phyloP scores from a whole-genome alignment of 805 yeast genomes.

The Candida lessepsii region DNA sequence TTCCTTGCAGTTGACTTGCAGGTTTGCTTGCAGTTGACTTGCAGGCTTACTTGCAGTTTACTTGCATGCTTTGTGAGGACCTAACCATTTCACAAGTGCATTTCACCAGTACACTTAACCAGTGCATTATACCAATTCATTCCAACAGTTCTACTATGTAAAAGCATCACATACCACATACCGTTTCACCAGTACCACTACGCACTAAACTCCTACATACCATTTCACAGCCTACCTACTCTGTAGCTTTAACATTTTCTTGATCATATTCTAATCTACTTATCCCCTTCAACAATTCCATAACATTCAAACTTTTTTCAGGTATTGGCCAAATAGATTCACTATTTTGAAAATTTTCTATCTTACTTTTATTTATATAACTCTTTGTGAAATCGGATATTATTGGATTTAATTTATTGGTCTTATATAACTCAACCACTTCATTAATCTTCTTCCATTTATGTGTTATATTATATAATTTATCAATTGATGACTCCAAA shows the following conservation, averaged over 20 bases:
- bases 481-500: conserved; percentile 35
- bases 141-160: no score
- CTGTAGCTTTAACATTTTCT: background rate
- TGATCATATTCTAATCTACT: conserved; percentile 15
- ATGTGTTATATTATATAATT: conserved; percentile 32
- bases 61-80: no score
- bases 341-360: conserved; percentile 12
- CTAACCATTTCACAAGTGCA: no score
- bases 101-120: no score
- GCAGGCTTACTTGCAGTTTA: no score
- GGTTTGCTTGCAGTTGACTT: no score
- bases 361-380: conserved; percentile 20
- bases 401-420: conserved; percentile 17
- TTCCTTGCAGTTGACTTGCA: no score
- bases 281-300: conserved; percentile 23
- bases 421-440: conserved; percentile 21
- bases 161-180: no score
- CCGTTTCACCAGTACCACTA: no score
- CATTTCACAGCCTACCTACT: no score
- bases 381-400: conserved; percentile 21
- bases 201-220: no score
- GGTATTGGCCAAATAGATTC: conserved; percentile 21
- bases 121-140: no score
- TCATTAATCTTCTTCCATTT: conserved; percentile 25
- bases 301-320: conserved; percentile 15